A percentile compares a stretch with the other conserved stretches of the same genome.
Conservation (phyloP, 441 rosid genomes). For the Biscutella laevigata region DNA sequence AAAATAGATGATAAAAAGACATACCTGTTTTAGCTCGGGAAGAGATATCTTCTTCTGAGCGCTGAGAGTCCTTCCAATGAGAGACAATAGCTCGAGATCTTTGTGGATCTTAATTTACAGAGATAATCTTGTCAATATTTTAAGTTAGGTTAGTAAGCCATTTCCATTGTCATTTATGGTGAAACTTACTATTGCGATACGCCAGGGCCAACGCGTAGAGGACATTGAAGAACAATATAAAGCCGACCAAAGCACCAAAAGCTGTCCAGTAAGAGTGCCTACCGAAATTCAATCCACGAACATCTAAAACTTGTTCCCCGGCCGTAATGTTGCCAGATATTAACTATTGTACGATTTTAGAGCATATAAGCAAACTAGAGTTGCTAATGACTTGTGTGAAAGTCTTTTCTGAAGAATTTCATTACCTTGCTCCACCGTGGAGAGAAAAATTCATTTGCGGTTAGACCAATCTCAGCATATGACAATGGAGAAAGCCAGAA, state of each 20-base stretch:
- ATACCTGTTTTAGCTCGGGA: conserved; percentile 15
- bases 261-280: conserved; percentile 54
- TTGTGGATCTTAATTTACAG: conserved; percentile 43
- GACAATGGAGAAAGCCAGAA: conserved; percentile 65
- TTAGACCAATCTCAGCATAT: conserved; percentile 65
- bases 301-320: conserved; percentile 39
- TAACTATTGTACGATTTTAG: conserved; percentile 4
- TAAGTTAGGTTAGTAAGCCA: not conserved
- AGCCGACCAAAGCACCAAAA: conserved; percentile 45
- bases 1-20: not conserved
- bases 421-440: conserved; percentile 57
- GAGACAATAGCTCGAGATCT: conserved; percentile 43
- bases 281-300: conserved; percentile 47
- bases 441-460: conserved; percentile 57
- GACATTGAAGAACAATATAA: conserved; percentile 39
- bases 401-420: not conserved
- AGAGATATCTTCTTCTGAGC: conserved; percentile 13
- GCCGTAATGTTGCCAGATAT: conserved; percentile 30
- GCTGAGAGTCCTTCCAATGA: conserved; percentile 26
- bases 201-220: conserved; percentile 51
- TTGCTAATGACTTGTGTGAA: not conserved
- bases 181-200: conserved; percentile 43
- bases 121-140: not conserved
- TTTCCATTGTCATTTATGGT: not conserved
- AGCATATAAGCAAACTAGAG: not conserved